Percentiles rank a stretch among this genome's conserved stretches.
Evolutionary conservation across 192 early-diverging fungal genomes (phyloP).

Genomic region (Linnemannia zychae): DNA sequence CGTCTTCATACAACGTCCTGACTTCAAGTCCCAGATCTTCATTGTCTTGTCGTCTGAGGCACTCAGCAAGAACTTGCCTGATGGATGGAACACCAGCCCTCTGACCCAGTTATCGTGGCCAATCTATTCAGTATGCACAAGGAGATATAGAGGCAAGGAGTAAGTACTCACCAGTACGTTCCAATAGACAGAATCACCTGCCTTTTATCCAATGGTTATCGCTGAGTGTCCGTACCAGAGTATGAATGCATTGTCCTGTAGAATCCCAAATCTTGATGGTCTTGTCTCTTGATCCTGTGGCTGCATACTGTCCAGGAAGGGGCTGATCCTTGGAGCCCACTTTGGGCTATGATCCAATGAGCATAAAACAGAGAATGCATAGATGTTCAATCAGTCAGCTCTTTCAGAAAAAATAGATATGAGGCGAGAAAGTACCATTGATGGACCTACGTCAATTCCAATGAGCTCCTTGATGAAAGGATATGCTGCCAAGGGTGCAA

Average conservation of each 20-base stretch:
- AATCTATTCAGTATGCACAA: constrained; percentile 55
- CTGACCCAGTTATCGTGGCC: constrained; percentile 97
- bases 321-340: constrained; percentile 58
- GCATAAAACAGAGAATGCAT: background rate
- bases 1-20: constrained; percentile 85
- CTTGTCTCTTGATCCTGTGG: constrained; percentile 93
- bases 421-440: background rate
- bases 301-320: constrained; percentile 75
- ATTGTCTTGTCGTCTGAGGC: constrained; percentile 94
- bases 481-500: constrained; percentile 80
- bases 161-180: background rate
- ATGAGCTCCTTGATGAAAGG: constrained; percentile 77
- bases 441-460: constrained; percentile 67
- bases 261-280: constrained; percentile 91
- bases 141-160: background rate
- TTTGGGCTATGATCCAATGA: constrained; percentile 48
- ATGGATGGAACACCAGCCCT: constrained; percentile 85
- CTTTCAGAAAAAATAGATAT: background rate
- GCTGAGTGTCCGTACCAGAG: constrained; percentile 70
- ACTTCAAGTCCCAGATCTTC: constrained; percentile 89
- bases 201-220: background rate
- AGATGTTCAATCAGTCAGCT: background rate
- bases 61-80: constrained; percentile 84
- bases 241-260: constrained; percentile 76
- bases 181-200: background rate